Evolutionary conservation across 176 grass and related monocot species (phyloP), one percentile per base, ranked within the genome.

Genomic region (Oryza australiensis): DNA sequence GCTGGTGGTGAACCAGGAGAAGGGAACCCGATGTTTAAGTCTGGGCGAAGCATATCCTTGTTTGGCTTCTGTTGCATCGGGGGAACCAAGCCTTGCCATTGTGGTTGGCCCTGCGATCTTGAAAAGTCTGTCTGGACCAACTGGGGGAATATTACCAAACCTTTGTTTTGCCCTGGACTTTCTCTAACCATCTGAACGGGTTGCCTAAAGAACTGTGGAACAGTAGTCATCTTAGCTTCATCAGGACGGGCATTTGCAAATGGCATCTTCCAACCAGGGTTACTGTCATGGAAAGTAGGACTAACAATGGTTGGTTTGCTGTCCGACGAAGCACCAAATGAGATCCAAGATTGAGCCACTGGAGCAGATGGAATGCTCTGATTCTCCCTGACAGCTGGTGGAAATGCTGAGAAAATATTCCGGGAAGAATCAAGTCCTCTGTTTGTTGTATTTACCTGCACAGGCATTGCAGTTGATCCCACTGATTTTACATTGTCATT

Each of bases 11-110:
- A 94, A 89, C 87, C 83, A 35, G 93, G 97, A 68, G 91, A 89
- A 22, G 88, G 89, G 71, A 99, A 99, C 77, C 91, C 77, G 16
- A 99, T 94, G 86, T 99, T 99, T 78, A 99, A 91, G 65, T 99
- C 97, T 7, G 97, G 97, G 68, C 92, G 91, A 49, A 91, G 89
- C 66, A 84, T 75, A 88, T 95, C 93, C 86, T 72, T 92, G 45
- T 76, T 90, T 65, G 89, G 87, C 74, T 91, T 94, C 74, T 93
- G 81, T 80, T 92, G 89, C 81, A 85, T 91, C 45, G 88, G 86
- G 28, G 95, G 88, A 63, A 84, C 76, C 48, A 93, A 72, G 60
- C 95, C 92, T 87, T 95, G 92, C 92, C 92, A 87, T 74, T 87
- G 92, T 33, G 83, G 62, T 64, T 92, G 91, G 55, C 85, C 67